Percentiles rank a stretch among this genome's conserved stretches.
Evolutionary conservation across 352 stramenopile species (phyloP).

Genomic region (Phytopythium cucurbitacearum): DNA sequence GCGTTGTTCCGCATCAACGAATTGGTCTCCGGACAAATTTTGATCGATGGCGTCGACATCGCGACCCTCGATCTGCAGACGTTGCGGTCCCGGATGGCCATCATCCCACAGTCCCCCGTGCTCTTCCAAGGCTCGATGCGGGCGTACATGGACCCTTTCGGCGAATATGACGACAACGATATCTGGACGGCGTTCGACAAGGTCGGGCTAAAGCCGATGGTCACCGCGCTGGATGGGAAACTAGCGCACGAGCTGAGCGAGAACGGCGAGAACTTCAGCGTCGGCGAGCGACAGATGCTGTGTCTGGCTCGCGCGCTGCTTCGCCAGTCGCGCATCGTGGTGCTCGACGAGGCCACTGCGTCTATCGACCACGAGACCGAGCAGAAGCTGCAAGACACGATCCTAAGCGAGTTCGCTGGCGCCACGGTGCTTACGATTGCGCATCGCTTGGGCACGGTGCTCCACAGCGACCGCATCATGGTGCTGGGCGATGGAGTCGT

Average conservation of each 20-base stretch:
- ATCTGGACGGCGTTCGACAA: conserved; percentile 60
- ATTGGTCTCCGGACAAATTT: conserved; percentile 57
- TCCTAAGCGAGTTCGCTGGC: conserved; percentile 75
- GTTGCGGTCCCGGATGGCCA: conserved; percentile 14
- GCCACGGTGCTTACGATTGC: conserved; percentile 93
- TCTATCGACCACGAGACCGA: conserved; percentile 61
- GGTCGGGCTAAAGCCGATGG: conserved; percentile 41
- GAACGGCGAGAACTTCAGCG: conserved; percentile 88
- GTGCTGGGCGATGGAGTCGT: conserved; percentile 90
- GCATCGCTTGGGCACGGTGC: conserved; percentile 90
- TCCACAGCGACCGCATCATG: conserved; percentile 94
- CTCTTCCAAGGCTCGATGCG: conserved; percentile 86
- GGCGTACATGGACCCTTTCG: conserved; percentile 84
- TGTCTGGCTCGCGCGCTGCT: conserved; percentile 90
- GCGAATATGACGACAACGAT: conserved; percentile 59
- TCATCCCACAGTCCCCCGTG: conserved; percentile 63
- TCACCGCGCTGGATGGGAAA: conserved; percentile 1
- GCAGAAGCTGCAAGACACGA: conserved; percentile 51
- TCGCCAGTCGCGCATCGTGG: conserved; percentile 71
- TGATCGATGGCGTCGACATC: conserved; percentile 80
- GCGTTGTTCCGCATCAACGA: conserved; percentile 85
- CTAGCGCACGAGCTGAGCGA: conserved; percentile 37
- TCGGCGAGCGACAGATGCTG: conserved; percentile 93
- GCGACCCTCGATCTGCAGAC: conserved; percentile 25
- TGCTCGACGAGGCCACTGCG: conserved; percentile 89